Percentiles rank a stretch among this genome's conserved stretches.
These are phyloP conservation scores for Wilhelminamyces savonicus DNA, from an alignment of 805 yeast genomes.

Conservation along the genomic window DNA sequence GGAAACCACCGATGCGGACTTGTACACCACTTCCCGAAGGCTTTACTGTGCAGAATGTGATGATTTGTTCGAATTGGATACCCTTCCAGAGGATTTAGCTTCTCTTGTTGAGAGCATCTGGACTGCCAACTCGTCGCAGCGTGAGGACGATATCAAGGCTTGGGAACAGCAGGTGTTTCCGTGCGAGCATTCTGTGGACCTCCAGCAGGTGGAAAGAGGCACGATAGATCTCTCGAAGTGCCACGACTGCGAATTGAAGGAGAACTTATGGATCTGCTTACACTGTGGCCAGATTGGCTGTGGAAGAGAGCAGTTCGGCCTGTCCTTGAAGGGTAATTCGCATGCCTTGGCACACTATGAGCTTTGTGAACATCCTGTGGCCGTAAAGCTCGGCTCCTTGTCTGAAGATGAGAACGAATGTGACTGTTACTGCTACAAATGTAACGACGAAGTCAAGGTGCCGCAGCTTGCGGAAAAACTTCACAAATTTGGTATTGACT, in stretches of 20 bases:
- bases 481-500: conserved; percentile 61
- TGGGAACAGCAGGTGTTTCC: conserved; percentile 89
- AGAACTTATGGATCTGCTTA: conserved; percentile 89
- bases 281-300: conserved; percentile 91
- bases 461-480: conserved; percentile 47
- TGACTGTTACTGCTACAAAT: conserved; percentile 83
- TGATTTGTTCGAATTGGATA: conserved; percentile 16
- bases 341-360: conserved; percentile 79
- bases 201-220: conserved; percentile 30
- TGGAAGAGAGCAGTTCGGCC: conserved; percentile 93
- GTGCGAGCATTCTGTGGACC: conserved; percentile 67
- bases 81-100: conserved; percentile 15
- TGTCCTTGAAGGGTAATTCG: conserved; percentile 79
- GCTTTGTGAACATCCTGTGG: conserved; percentile 60
- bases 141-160: conserved; percentile 66
- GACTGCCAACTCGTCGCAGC: conserved; percentile 51
- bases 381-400: conserved; percentile 86
- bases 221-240: conserved; percentile 41
- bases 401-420: conserved; percentile 52
- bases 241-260: conserved; percentile 52
- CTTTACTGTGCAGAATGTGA: conserved; percentile 35
- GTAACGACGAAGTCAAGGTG: conserved; percentile 85
- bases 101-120: conserved; percentile 40
- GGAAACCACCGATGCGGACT: conserved; percentile 56
- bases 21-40: conserved; percentile 41